Percentiles rank a stretch among this genome's conserved stretches.
These are phyloP conservation scores for Penicillium oxalicum DNA, from an alignment of 2,329 filamentous ascomycete species.

Conservation along the genomic window DNA sequence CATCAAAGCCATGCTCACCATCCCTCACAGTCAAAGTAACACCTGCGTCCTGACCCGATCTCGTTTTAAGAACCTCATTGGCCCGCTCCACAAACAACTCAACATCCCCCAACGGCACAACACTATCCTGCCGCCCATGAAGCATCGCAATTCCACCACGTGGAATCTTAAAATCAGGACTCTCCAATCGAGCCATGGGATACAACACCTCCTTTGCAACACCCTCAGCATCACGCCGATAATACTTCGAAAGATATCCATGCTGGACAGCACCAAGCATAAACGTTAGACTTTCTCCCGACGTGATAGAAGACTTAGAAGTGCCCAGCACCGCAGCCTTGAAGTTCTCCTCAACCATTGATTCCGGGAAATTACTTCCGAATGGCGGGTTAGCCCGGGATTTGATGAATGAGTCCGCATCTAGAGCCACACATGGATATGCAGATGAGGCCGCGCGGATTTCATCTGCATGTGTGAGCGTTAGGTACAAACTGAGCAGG, in stretches of 20 bases:
- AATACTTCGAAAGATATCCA: slow-evolving; percentile 14
- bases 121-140: slow-evolving; percentile 31
- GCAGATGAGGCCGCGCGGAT: slow-evolving; percentile 27
- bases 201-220: slow-evolving; percentile 15
- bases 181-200: slow-evolving; percentile 28
- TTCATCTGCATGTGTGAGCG: slow-evolving; percentile 22
- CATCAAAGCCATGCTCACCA: slow-evolving; percentile 37
- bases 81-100: slow-evolving; percentile 25
- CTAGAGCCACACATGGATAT: slow-evolving; percentile 31
- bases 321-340: slow-evolving; percentile 6
- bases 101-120: slow-evolving; percentile 25
- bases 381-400: slow-evolving; percentile 11
- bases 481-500: slow-evolving; percentile 24
- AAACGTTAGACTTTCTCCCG: slow-evolving; percentile 10
- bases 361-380: slow-evolving; percentile 9
- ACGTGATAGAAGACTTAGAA: slow-evolving; percentile 11
- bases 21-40: slow-evolving; percentile 23
- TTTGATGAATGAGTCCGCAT: slow-evolving; percentile 12
- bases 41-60: neutral
- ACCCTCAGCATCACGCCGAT: slow-evolving; percentile 14
- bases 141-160: slow-evolving; percentile 29
- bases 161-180: slow-evolving; percentile 20
- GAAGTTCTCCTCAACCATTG: slow-evolving; percentile 10
- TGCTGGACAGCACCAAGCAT: slow-evolving; percentile 17
- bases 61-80: slow-evolving; percentile 1